Evolutionary conservation across 441 rosid species (phyloP), one percentile per base, ranked within the genome.

Genomic region (Geranium incanum): DNA sequence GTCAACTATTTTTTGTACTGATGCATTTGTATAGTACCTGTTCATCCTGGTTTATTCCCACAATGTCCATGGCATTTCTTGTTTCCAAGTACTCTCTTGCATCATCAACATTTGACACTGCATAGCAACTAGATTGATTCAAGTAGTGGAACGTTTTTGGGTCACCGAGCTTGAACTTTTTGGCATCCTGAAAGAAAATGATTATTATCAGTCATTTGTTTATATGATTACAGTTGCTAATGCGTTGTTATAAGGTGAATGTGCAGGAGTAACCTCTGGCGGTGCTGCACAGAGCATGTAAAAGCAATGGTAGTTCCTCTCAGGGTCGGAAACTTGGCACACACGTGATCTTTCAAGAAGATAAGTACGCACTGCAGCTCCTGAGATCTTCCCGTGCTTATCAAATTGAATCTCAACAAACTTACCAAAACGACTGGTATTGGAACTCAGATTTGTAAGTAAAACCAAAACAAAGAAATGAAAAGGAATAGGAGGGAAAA

Each of bases 341-440:
- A 96, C 99, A 75, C 98, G 98, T 76, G 99, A 96, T 73, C 99
- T 88, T 83, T 96, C 99, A 66, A 96, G 92, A 86, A 96, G 79
- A 86, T 96, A 96, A 69, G 99, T 96, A 63, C 99, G 81, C 70
- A 96, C 88, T 69, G 99, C 99, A 69, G 99, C 99, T 70, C 99
- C 99, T 68, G 99, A 95, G 79, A 95, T 93, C 82, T 97, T 85
- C 83, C 99, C 99, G 79, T 72, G 85, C 80, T 91, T 93, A 87
- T 96, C 97, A 80, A 96, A 96, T 85, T 96, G 98, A 77, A 96
- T 82, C 90, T 96, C 98, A 48, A 96, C 99, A 82, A 96, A 96
- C 85, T 96, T 96, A 81, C 98, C 99, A 76, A 96, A 96, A 71
- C 99, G 98, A 89, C 99, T 96, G 86, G 75, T 39, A 50, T 78